Conservation (phyloP, 2,329 filamentous ascomycete species). For the Colletotrichum chrysophilum region DNA sequence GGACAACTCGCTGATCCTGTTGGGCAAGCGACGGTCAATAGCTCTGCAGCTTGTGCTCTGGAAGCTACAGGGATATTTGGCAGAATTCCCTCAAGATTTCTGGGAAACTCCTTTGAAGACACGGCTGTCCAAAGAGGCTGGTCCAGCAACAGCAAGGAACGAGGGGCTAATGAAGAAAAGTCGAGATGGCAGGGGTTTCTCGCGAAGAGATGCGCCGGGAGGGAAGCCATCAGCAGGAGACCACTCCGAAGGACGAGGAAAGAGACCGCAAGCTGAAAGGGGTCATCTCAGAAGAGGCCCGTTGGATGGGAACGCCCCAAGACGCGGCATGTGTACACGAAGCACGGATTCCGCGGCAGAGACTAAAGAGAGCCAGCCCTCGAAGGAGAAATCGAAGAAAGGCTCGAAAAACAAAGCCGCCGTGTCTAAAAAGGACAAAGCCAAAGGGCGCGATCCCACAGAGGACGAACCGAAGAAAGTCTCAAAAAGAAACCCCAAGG, state of each 20-base stretch:
- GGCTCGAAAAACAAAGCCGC: not conserved
- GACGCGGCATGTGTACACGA: not conserved
- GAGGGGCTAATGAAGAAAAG: not conserved
- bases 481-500: not conserved
- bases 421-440: not conserved
- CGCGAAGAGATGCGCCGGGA: not conserved
- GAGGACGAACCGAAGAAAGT: not conserved
- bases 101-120: not conserved
- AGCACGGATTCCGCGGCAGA: not conserved
- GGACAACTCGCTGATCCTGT: conserved; percentile 41
- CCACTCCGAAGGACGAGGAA: not conserved
- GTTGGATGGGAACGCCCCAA: not conserved
- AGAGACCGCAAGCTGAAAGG: not conserved
- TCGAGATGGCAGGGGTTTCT: not conserved
- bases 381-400: not conserved
- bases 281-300: not conserved
- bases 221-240: not conserved
- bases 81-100: not conserved
- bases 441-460: not conserved
- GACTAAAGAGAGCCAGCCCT: not conserved
- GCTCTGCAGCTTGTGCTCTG: conserved; percentile 58
- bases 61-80: conserved; percentile 63
- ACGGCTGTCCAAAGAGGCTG: not conserved
- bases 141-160: not conserved
- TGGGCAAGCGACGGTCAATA: conserved; percentile 40